These are phyloP conservation scores for Solanum chaucha DNA, from an alignment of 257 asterid species.

Conservation along the genomic window DNA sequence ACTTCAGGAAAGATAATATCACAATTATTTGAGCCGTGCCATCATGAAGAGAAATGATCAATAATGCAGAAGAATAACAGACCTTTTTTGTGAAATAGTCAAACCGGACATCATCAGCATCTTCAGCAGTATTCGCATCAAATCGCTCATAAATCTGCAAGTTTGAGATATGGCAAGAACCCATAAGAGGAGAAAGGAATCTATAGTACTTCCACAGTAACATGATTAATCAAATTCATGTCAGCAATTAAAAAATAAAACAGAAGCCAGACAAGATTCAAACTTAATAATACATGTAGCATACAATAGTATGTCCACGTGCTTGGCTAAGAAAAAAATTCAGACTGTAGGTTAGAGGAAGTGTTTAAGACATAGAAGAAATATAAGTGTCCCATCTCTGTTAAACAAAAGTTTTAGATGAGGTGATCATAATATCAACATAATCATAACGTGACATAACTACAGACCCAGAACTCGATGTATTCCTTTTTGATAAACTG, in stretches of 20 bases:
- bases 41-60: neutral
- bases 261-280: neutral
- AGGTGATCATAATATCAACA: neutral
- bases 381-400: neutral
- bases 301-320: neutral
- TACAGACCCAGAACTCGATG: neutral
- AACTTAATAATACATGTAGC: neutral
- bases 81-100: constrained; percentile 76
- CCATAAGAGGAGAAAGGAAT: neutral
- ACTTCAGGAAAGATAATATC: neutral
- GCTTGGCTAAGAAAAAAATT: neutral
- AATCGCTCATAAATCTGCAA: constrained; percentile 75
- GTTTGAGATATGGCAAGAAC: neutral
- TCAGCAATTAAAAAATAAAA: neutral
- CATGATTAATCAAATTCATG: neutral
- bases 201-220: neutral
- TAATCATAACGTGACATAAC: neutral
- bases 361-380: neutral
- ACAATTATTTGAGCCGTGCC: neutral
- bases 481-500: neutral
- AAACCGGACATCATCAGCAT: constrained; percentile 70
- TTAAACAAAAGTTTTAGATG: neutral
- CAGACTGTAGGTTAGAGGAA: neutral
- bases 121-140: constrained; percentile 48
- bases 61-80: neutral